phyloP scores from a whole-genome alignment of 2,329 filamentous ascomycete genomes.

The Cladosporium halotolerans region DNA sequence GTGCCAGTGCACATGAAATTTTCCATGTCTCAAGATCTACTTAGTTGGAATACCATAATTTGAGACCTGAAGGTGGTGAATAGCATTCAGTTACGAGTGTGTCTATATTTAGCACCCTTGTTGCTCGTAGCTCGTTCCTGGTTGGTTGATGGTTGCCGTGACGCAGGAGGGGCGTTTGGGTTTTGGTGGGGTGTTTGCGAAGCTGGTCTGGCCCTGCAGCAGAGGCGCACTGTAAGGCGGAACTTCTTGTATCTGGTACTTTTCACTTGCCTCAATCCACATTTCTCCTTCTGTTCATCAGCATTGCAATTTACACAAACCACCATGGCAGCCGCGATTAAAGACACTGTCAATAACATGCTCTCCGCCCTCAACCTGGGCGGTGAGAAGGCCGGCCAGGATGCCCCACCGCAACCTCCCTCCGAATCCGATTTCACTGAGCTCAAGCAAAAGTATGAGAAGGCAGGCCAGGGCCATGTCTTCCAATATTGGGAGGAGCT shows the following conservation, averaged over 20 bases:
- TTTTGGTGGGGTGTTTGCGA: neutral
- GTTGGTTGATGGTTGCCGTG: too few relatives aligned
- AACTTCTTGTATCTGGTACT: neutral
- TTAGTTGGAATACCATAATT: too few relatives aligned
- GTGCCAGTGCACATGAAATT: too few relatives aligned
- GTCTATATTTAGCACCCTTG: too few relatives aligned
- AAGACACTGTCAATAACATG: constrained; percentile 33
- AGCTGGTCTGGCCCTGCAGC: neutral
- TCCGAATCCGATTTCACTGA: constrained; percentile 59
- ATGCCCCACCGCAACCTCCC: constrained; percentile 44
- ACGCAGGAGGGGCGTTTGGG: neutral
- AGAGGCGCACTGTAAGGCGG: neutral
- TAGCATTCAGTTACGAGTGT: too few relatives aligned
- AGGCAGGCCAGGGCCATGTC: constrained; percentile 69
- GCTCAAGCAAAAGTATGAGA: constrained; percentile 65
- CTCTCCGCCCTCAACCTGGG: constrained; percentile 39
- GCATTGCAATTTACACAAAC: neutral
- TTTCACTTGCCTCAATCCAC: neutral
- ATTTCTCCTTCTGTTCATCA: neutral
- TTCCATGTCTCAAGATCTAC: too few relatives aligned
- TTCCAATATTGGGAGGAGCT: constrained; percentile 85
- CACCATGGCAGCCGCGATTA: constrained; percentile 38
- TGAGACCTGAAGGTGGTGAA: too few relatives aligned
- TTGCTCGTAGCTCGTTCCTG: too few relatives aligned
- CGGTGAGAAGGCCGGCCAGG: constrained; percentile 28